These are phyloP conservation scores for Erythrophleum fordii DNA, from an alignment of 306 rosid species.

Conservation along the genomic window DNA sequence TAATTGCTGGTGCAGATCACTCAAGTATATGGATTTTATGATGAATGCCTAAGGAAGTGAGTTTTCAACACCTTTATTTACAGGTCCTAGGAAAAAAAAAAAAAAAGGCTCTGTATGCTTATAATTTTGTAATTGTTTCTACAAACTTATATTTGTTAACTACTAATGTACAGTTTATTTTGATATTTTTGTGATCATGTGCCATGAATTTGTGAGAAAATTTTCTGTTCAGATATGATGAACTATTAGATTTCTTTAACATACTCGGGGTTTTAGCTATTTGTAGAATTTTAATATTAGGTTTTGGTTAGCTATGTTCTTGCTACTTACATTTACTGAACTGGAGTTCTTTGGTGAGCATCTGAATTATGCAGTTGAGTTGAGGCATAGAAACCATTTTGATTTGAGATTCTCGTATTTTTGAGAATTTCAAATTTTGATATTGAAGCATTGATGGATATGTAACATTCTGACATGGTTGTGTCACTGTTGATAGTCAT, in stretches of 20 bases:
- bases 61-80: constrained; percentile 52
- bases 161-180: neutral
- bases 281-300: constrained; percentile 14
- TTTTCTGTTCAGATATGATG: constrained; percentile 15
- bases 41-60: constrained; percentile 93
- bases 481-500: neutral
- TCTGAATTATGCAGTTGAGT: constrained; percentile 15
- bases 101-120: constrained; percentile 20
- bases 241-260: neutral
- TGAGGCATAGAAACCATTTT: constrained; percentile 27
- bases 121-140: constrained; percentile 21
- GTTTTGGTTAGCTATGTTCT: constrained; percentile 7
- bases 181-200: neutral
- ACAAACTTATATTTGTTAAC: neutral
- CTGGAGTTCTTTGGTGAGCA: constrained; percentile 14
- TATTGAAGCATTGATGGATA: neutral
- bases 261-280: too few species aligned
- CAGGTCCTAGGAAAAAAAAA: constrained; percentile 28
- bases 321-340: neutral
- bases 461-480: neutral
- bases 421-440: constrained; percentile 14
- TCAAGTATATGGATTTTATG: constrained; percentile 96
- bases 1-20: constrained; percentile 68
- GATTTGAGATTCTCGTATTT: neutral
- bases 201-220: neutral